Evolutionary conservation across 2,329 filamentous ascomycete species (phyloP).

Genomic region (Pyricularia pennisetigena): DNA sequence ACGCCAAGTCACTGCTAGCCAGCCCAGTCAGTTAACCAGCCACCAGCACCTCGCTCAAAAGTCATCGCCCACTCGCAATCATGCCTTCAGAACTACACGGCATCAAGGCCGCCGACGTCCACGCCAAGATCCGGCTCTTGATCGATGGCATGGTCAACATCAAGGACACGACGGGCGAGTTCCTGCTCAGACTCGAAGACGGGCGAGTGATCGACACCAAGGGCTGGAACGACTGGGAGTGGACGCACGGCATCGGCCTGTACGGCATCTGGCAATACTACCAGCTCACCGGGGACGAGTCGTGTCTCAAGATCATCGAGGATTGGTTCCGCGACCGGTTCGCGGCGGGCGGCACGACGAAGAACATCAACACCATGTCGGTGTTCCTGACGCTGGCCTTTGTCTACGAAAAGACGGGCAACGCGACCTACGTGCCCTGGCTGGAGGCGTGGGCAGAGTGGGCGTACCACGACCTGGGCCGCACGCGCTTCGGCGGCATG

Average conservation of each 20-base stretch:
- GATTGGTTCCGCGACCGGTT: constrained; percentile 65
- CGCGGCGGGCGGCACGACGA: constrained; percentile 61
- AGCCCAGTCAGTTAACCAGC: too few species aligned
- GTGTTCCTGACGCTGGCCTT: constrained; percentile 66
- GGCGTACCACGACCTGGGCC: constrained; percentile 66
- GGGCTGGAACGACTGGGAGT: constrained; percentile 77
- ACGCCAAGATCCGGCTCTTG: constrained; percentile 51
- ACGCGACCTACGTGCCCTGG: constrained; percentile 64
- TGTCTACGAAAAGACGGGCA: constrained; percentile 65
- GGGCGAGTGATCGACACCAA: constrained; percentile 76
- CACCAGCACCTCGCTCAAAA: too few species aligned
- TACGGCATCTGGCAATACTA: constrained; percentile 81
- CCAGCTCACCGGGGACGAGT: constrained; percentile 53
- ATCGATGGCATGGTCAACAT: constrained; percentile 71
- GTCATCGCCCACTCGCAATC: constrained; percentile 7
- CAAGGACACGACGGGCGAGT: constrained; percentile 64
- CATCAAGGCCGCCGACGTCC: constrained; percentile 35
- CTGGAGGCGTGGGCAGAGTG: constrained; percentile 75
- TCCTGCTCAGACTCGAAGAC: constrained; percentile 60
- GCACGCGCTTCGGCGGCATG: constrained; percentile 62
- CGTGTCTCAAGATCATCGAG: constrained; percentile 56
- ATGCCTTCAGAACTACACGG: constrained; percentile 34
- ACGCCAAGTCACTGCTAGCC: too few species aligned
- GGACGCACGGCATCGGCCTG: constrained; percentile 71
- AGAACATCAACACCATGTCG: constrained; percentile 82